Conservation (phyloP, 306 rosid species). For the Phaseolus lunatus region DNA sequence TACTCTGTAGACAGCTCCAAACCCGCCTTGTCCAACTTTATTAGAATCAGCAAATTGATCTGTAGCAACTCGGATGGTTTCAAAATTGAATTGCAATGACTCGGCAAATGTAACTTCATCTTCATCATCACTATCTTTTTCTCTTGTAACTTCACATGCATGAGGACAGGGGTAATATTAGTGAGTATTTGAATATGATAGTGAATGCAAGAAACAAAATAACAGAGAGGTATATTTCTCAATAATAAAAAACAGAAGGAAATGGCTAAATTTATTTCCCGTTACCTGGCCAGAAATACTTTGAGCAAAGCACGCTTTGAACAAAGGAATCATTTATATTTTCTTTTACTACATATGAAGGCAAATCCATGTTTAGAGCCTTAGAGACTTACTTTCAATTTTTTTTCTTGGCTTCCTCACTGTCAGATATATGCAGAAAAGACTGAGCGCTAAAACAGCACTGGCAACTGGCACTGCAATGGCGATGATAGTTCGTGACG, state of each 20-base stretch:
- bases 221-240: not conserved
- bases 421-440: slow-evolving; percentile 23
- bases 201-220: not conserved
- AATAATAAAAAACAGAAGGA: not conserved
- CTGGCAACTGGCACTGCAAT: slow-evolving; percentile 10
- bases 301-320: not conserved
- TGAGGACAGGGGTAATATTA: not conserved
- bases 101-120: slow-evolving; percentile 17
- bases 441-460: not conserved
- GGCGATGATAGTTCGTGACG: not conserved
- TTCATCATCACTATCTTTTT: not conserved
- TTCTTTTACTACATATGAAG: not conserved
- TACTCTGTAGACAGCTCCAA: slow-evolving; percentile 41
- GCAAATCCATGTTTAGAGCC: not conserved
- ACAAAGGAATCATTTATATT: not conserved
- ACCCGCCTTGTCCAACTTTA: slow-evolving; percentile 42
- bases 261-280: not conserved
- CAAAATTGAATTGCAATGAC: slow-evolving; percentile 36
- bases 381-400: slow-evolving; percentile 19
- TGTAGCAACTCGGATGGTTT: slow-evolving; percentile 43
- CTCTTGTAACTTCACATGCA: not conserved
- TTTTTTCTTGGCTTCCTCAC: not conserved
- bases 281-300: not conserved
- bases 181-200: not conserved
- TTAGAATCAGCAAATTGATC: slow-evolving; percentile 35